Percentiles rank a stretch among this genome's conserved stretches.
phyloP scores from a whole-genome alignment of 176 grass and related monocot genomes.

The Ampelocalamus luodianensis region DNA sequence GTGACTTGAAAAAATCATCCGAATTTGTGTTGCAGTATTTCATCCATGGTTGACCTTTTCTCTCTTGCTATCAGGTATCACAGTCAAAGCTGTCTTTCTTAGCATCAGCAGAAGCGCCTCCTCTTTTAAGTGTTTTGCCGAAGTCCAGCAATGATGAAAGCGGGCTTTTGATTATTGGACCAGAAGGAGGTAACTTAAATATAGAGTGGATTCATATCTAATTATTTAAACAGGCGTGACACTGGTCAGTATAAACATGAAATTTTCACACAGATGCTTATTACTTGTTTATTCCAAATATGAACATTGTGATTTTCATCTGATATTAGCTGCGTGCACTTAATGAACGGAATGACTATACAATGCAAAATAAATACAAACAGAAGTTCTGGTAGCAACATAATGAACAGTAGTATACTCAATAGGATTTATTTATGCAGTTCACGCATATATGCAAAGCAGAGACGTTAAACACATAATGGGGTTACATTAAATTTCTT shows the following conservation, averaged over 20 bases:
- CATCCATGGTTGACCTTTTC: not conserved
- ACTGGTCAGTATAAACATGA: not conserved
- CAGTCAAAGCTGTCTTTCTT: constrained; percentile 75
- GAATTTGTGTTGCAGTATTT: not conserved
- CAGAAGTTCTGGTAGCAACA: not conserved
- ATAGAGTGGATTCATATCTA: not conserved
- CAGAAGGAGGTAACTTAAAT: constrained; percentile 73
- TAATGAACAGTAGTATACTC: not conserved
- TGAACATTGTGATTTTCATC: not conserved
- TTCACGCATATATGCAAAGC: not conserved
- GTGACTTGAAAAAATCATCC: not conserved
- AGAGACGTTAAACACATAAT: not conserved
- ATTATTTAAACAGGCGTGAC: not conserved
- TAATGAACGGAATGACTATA: not conserved
- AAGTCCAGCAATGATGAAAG: constrained; percentile 56
- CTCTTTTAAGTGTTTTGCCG: constrained; percentile 66
- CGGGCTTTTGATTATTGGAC: constrained; percentile 83
- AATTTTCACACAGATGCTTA: not conserved
- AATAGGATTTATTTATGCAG: not conserved
- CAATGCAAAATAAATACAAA: not conserved
- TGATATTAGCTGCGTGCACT: not conserved
- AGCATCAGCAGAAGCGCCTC: constrained; percentile 84
- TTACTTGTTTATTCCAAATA: constrained; percentile 4
- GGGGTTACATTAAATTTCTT: not conserved
- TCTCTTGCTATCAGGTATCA: constrained; percentile 58